Conservation (phyloP, 805 yeast genomes). For the Candida gorgasii region DNA sequence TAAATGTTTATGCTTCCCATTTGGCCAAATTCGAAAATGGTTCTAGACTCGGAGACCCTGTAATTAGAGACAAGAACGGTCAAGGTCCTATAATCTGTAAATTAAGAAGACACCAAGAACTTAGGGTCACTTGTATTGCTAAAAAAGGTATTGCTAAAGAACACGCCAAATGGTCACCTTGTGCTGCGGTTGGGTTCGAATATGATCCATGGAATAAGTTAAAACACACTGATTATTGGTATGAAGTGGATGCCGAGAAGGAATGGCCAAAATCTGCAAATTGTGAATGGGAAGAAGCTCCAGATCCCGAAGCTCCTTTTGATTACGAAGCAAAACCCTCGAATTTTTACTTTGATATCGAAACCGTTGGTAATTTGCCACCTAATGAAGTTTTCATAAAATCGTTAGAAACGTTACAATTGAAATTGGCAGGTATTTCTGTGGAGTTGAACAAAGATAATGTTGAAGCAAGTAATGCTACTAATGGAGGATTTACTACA, state of each 20-base stretch:
- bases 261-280: constrained; percentile 95
- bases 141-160: constrained; percentile 97
- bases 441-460: constrained; percentile 58
- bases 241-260: constrained; percentile 78
- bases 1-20: constrained; percentile 88
- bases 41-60: constrained; percentile 72
- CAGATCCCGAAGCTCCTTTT: constrained; percentile 80
- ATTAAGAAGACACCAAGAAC: constrained; percentile 88
- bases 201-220: constrained; percentile 99
- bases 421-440: constrained; percentile 85
- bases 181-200: constrained; percentile 93
- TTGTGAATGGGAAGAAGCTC: constrained; percentile 95
- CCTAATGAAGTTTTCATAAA: constrained; percentile 88
- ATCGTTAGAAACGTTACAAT: constrained; percentile 82
- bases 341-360: constrained; percentile 84
- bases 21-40: constrained; percentile 48
- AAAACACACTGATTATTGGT: constrained; percentile 96
- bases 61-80: constrained; percentile 70
- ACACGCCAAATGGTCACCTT: constrained; percentile 98
- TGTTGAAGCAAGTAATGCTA: constrained; percentile 38
- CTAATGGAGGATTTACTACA: constrained; percentile 48
- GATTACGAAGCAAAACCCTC: constrained; percentile 83
- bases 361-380: constrained; percentile 85
- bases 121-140: constrained; percentile 87
- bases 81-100: constrained; percentile 92